Base-by-base conservation (phyloP, 306 rosid species). In the Quillaja saponaria region DNA sequence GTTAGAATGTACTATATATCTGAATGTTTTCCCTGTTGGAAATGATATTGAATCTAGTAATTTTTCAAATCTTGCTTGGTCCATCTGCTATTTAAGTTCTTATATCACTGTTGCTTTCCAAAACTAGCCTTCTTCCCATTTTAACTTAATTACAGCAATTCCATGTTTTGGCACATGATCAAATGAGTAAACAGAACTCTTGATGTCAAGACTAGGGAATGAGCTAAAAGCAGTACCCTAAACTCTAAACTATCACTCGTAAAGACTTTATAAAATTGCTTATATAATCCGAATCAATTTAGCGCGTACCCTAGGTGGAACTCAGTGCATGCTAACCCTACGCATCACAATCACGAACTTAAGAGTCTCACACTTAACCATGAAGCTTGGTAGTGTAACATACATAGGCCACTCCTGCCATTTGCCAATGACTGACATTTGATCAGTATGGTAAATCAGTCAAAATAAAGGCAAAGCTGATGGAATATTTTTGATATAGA, bases 31-130 rank as follows among this genome's bases (percentile, higher is more conserved):
- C 78, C 70, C 9, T 35, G 34, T 64, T 54, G 56, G 63, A 71
- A 64, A 79, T 47, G 39, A 61, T 66, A n/a, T n/a, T n/a, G 78
- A 38, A 46, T 63, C 67, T 19, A 52, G 58, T 50, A 71, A 73
- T 34, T 39, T 62, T 67, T 68, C 57, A 56, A 67, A 67, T 49
- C 46, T 78, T 81, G 71, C 85, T 61, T 76, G 64, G 54, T 76
- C 79, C 73, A 44, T 74, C 45, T 77, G 75, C 77, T 41, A 57
- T 79, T 67, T 45, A 37, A 63, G 61, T 63, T 49, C 10, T 19
- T 18, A 41, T 20, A 3, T 6, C 46, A 54, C 12, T 13, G 0
- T 4, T 31, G 13, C 34, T 77, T 68, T 68, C 80, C 83, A 54
- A 72, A 69, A 78, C 4, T 78, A 47, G 55, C 13, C 10, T 2